These are phyloP conservation scores for Talaromyces adpressus DNA, from an alignment of 495 filamentous ascomycete species.

Conservation along the genomic window DNA sequence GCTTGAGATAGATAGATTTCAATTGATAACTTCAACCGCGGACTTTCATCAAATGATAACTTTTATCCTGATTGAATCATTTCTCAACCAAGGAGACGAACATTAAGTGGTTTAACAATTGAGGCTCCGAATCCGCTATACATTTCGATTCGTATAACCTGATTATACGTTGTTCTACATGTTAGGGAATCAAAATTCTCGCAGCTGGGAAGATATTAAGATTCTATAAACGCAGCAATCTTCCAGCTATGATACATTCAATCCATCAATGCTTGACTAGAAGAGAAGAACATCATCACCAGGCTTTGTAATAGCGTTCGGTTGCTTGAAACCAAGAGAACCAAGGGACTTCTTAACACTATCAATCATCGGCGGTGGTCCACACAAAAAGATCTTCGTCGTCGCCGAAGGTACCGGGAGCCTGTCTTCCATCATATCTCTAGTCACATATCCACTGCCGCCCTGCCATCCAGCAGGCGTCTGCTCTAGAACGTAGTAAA, in stretches of 20 bases:
- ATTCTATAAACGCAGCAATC: background rate
- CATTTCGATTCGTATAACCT: background rate
- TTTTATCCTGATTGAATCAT: background rate
- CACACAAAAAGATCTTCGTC: constrained; percentile 87
- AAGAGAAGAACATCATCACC: constrained; percentile 11
- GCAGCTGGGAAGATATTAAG: background rate
- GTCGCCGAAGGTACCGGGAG: constrained; percentile 83
- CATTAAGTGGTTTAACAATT: background rate
- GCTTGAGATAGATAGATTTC: background rate
- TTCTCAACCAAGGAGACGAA: background rate
- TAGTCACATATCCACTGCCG: constrained; percentile 69
- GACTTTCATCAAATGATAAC: background rate
- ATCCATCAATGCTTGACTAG: constrained; percentile 1
- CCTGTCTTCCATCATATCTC: constrained; percentile 85
- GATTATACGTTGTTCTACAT: background rate
- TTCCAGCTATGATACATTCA: background rate
- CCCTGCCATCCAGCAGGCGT: constrained; percentile 72
- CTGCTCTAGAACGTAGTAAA: constrained; percentile 83
- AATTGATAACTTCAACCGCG: background rate
- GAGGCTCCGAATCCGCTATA: background rate
- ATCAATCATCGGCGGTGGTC: constrained; percentile 65
- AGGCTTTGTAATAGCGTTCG: constrained; percentile 12
- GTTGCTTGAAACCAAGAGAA: constrained; percentile 12
- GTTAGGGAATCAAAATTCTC: background rate
- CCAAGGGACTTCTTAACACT: constrained; percentile 11